Evolutionary conservation across 2,329 filamentous ascomycete genomes (phyloP), one percentile per base, ranked within the genome.

Genomic region (Talaromyces pinophilus): DNA sequence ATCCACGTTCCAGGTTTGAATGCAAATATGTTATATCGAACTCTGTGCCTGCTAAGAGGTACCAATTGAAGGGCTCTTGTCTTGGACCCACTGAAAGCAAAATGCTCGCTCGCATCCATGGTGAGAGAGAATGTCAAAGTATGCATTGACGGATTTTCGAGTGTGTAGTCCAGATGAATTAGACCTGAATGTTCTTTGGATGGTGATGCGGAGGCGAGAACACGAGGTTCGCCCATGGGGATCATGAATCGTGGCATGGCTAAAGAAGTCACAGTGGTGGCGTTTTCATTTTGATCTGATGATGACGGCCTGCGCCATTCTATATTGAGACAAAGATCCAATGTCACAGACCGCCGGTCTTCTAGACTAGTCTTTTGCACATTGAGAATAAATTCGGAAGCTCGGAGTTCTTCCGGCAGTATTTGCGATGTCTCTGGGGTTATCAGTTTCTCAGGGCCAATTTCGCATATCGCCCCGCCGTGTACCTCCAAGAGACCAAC

Each of bases 131-230:
- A 99, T 0, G 93, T 97, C 60, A 99, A 86, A 79, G 97, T 96
- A 77, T 99, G 95, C 76, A 89, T 90, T 0, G 94, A 97, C 0
- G 93, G 91, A 76, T 99, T 99, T 79, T 99, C 95, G 65, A 99
- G 88, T 3, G 88, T 92, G 75, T 90, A 90, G 67, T 85, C 79
- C 46, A 88, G 79, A 59, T 86, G 78, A 44, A 81, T 74, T 55
- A 81, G 67, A 2, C 75, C 77, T 0, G 76, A 65, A 25, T 78
- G 67, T 17, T 67, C 69, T 15, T 67, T 68, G 0, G 81, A 83
- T 2, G 75, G 67, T 0, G 71, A 72, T 2, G 80, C 79, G 0
- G 83, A 81, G 64, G 83, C 82, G 3, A 97, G 86, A 1, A 97
- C 93, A 65, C 95, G 88, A 0, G 95, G 95, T 75, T 99, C 95